Conservation (phyloP, 768 basidiomycete genomes). For the Leccinum subtestaceum region DNA sequence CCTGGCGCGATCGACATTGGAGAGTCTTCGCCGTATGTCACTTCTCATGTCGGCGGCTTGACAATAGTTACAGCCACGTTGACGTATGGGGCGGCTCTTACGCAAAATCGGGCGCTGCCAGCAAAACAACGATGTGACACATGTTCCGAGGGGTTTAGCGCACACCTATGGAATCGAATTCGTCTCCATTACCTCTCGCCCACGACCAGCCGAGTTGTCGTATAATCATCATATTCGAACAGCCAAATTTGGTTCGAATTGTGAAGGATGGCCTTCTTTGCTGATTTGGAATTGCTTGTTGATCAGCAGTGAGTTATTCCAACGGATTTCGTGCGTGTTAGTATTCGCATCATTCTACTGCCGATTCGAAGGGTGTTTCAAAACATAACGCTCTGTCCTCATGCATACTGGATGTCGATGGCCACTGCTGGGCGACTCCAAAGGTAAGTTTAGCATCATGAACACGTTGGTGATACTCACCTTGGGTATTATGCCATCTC, state of each 20-base stretch:
- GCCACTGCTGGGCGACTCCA: neutral
- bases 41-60: conserved; percentile 1
- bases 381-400: conserved; percentile 7
- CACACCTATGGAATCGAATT: conserved; percentile 9
- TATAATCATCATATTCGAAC: neutral
- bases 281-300: conserved; percentile 21
- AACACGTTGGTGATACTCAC: conserved; percentile 7
- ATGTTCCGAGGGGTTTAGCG: conserved; percentile 15
- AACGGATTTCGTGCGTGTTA: conserved; percentile 5
- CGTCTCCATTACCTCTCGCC: neutral
- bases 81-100: conserved; percentile 10
- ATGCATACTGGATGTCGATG: neutral
- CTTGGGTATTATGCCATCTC: neutral
- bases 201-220: neutral
- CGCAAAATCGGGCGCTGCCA: conserved; percentile 13
- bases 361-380: neutral
- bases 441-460: conserved; percentile 1
- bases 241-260: conserved; percentile 5
- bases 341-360: conserved; percentile 7
- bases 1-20: conserved; percentile 20
- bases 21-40: neutral
- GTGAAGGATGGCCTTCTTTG: conserved; percentile 10
- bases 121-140: neutral
- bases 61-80: conserved; percentile 17
- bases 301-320: conserved; percentile 14